Base-by-base conservation (phyloP, 106 monocot species). In the Dioscorea alata region DNA sequence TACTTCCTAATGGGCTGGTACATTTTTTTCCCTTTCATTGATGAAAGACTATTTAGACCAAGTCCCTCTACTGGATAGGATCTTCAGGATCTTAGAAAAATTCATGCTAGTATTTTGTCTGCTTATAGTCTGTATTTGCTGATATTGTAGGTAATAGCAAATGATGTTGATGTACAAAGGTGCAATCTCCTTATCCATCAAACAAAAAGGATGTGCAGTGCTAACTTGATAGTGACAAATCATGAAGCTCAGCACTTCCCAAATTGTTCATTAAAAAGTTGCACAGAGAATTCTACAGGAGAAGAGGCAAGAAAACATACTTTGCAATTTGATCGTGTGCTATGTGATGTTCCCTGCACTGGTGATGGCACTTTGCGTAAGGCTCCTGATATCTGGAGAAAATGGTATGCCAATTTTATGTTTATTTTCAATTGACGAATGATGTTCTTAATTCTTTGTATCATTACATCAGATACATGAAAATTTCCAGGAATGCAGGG, bases 371-470 rank as follows among this genome's bases (percentile, higher is more conserved):
- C 97, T 57, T 74, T 99, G 8, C 76, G 97, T 8, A 99, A 99
- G 80, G 97, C 97, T 73, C 97, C 97, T 72, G 92, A 99, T 90
- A 89, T 99, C 57, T 99, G 97, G 97, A 73, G 97, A 82, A 99
- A 99, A 83, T 99, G 97, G 97, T 99, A 79, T 64, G 0, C 13
- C 2, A 34, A 49, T 24, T 50, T 9, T 13, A 42, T 59, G 14
- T 57, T 63, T 7, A 14, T 32, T 69, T 42, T 42, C 16, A 4
- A 23, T 49, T 18, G 2, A 7, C 8, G 63, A 25, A 25, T 68
- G 12, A 63, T 57, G 42, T 20, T 50, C 59, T 68, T 64, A 2
- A 13, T 67, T 64, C 18, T 14, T 60, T 74, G 4, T 49, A 50
- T 61, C 42, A 60, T 63, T 66, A 64, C 32, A 70, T 69, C 49